Evolutionary conservation across 768 basidiomycete genomes (phyloP), one percentile per base, ranked within the genome.

Genomic region (Xerocomellus intermedius): DNA sequence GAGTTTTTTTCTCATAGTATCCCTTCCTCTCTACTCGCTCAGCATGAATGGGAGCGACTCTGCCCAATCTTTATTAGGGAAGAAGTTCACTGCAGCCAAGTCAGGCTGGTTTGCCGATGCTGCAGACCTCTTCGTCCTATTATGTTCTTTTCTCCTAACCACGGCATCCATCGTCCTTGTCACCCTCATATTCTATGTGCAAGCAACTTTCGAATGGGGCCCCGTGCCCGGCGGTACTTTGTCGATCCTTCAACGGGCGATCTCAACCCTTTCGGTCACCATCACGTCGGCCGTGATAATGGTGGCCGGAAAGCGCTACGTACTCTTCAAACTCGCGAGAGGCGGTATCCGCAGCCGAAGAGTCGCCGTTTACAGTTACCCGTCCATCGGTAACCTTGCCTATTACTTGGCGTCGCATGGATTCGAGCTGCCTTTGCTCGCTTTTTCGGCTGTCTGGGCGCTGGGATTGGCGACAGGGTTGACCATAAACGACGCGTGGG

Each of bases 281-380:
- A 30, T 66, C 42, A 56, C 56, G 8, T 65, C 56, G 2, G 61
- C 55, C 4, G n/a, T 63, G 44, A 43, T 58, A 16, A 47, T 63
- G 48, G 46, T 65, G 4, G 47, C 44, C 0, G 58, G 64, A 22
- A 60, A 55, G n/a, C 54, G 61, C 26, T 64, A 60, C 28, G 55
- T 60, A 9, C 52, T 63, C 33, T 52, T 51, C 55, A 59, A 55
- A 22, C 47, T 63, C 35, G 24, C 45, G 5, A 44, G 24, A 22
- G 55, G 30, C 13, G 61, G 57, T n/a, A 16, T 66, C 8, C 52
- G 47, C 17, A 51, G 60, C 42, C 50, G 41, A 42, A 54, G 52
- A 32, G 50, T 63, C 3, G 55, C 53, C 5, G 13, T 66, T 22
- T 57, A 63, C 19, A 61, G 42, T 35, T 50, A 45, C 12, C 36